Base-by-base conservation (phyloP, 2,329 filamentous ascomycete genomes). In the Plectosphaerella cucumerina region DNA sequence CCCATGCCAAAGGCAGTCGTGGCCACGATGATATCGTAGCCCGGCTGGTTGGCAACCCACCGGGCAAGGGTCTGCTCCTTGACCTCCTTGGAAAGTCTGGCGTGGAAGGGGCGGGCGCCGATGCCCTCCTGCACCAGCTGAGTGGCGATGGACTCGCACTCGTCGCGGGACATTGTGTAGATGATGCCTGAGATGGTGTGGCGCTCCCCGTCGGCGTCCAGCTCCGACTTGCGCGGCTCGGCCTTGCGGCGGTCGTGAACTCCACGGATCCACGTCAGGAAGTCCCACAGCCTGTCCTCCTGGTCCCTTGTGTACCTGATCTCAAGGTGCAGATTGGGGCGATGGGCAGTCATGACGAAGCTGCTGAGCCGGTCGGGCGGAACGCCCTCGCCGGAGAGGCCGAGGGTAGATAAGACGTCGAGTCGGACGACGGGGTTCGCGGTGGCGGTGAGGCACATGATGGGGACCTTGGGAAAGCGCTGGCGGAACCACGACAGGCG, bases 1-100 rank as follows among this genome's bases (percentile, higher is more conserved):
- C 93, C 93, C 93, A 97, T 97, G 3, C 93, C 93, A 62, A 97
- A 97, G 0, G 93, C 93, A 1, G 90, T 97, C 0, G 93, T 97
- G 2, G 93, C 93, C 23, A 97, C 91, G 54, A 97, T 93, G 46
- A 97, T 84, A 65, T 94, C 91, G 70, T 94, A 96, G 1, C 87
- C 87, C 22, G 80, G 76, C 49, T 82, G 80, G 64, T 90, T 88
- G 50, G 78, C 76, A 44, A 91, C 84, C 89, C 89, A 93, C 17
- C 80, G 79, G 15, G 78, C 69, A 4, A 92, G 75, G 2, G 87
- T 87, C 52, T 87, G 81, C 58, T 88, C 85, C 62, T 90, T 91
- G 51, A 81, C 77, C 6, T 84, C 74, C 62, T 85, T 80, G 50
- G 81, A 68, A 56, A 94, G 72, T 61, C 87, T 83, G 47, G 87